Conservation (phyloP, 2,329 filamentous ascomycete species). For the Monosporascus sp. region DNA sequence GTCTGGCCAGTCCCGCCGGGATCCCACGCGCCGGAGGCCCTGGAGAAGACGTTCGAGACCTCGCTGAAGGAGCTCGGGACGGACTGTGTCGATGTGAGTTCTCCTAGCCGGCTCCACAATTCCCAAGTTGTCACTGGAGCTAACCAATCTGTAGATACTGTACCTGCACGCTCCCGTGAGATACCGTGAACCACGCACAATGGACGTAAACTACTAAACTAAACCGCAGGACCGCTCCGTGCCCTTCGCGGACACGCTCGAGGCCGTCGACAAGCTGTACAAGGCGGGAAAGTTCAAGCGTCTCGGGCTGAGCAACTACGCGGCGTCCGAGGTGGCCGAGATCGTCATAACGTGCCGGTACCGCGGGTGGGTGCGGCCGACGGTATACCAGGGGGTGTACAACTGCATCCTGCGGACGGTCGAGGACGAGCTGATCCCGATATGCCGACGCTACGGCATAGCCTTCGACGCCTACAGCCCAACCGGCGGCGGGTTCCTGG, state of each 20-base stretch:
- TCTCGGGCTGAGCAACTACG: slow-evolving; percentile 75
- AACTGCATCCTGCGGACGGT: slow-evolving; percentile 70
- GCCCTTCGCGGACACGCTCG: slow-evolving; percentile 71
- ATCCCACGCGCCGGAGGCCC: slow-evolving; percentile 56
- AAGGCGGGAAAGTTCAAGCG: slow-evolving; percentile 77
- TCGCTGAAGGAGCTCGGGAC: slow-evolving; percentile 66
- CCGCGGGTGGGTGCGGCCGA: slow-evolving; percentile 75
- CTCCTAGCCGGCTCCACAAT: background rate
- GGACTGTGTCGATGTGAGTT: slow-evolving; percentile 60
- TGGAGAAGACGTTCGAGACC: slow-evolving; percentile 57
- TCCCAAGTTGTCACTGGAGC: background rate
- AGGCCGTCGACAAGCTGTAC: slow-evolving; percentile 70
- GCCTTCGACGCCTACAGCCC: slow-evolving; percentile 80
- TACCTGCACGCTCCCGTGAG: slow-evolving; percentile 58
- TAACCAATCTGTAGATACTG: slow-evolving; percentile 44
- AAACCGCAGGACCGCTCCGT: slow-evolving; percentile 46
- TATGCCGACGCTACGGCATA: slow-evolving; percentile 68
- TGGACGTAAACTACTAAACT: background rate
- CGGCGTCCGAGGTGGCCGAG: slow-evolving; percentile 81
- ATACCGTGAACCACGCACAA: background rate
- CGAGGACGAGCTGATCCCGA: slow-evolving; percentile 67
- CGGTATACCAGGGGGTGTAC: slow-evolving; percentile 81
- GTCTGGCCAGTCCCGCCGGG: slow-evolving; percentile 57
- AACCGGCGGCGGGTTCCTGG: slow-evolving; percentile 71
- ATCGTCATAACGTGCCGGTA: slow-evolving; percentile 71